These are phyloP conservation scores for Sordariomycetes sp. DNA, from an alignment of 2,329 filamentous ascomycete species.

Conservation along the genomic window DNA sequence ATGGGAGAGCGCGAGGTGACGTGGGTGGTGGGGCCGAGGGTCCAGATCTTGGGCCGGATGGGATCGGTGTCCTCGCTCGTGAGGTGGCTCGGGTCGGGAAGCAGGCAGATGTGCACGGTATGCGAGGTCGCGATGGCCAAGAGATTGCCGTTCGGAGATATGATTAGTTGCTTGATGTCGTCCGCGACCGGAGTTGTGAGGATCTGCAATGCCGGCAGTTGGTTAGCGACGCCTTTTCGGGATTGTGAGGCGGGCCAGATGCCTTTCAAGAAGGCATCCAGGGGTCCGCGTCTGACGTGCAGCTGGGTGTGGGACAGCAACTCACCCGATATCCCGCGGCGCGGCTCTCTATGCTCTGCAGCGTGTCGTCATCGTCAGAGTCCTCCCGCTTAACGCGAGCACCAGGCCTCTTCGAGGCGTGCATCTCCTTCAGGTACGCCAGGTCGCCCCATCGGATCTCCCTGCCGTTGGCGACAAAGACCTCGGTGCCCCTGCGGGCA, in stretches of 20 bases:
- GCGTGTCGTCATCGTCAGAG: slow-evolving; percentile 21
- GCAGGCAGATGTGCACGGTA: slow-evolving; percentile 77
- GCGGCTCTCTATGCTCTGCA: background rate
- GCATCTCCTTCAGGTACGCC: slow-evolving; percentile 60
- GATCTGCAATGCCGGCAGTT: slow-evolving; percentile 34
- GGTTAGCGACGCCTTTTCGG: background rate
- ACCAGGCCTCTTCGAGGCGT: slow-evolving; percentile 11
- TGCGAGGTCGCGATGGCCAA: slow-evolving; percentile 80
- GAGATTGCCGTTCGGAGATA: slow-evolving; percentile 73
- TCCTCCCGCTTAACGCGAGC: slow-evolving; percentile 26
- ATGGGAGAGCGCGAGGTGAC: slow-evolving; percentile 77
- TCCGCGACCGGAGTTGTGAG: slow-evolving; percentile 71
- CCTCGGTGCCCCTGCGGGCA: slow-evolving; percentile 71
- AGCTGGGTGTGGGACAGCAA: background rate
- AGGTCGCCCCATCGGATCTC: slow-evolving; percentile 90
- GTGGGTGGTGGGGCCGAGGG: slow-evolving; percentile 85
- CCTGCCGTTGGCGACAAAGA: slow-evolving; percentile 81
- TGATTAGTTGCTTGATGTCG: slow-evolving; percentile 72
- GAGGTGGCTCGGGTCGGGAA: slow-evolving; percentile 72
- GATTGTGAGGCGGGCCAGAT: background rate
- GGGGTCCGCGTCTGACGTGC: background rate
- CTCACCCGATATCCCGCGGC: slow-evolving; percentile 5
- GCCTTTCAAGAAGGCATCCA: background rate
- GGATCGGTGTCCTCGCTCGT: slow-evolving; percentile 55
- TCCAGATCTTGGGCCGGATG: slow-evolving; percentile 76